phyloP scores from a whole-genome alignment of 1,284 basidiomycete genomes.

The Heterobasidion annosum region DNA sequence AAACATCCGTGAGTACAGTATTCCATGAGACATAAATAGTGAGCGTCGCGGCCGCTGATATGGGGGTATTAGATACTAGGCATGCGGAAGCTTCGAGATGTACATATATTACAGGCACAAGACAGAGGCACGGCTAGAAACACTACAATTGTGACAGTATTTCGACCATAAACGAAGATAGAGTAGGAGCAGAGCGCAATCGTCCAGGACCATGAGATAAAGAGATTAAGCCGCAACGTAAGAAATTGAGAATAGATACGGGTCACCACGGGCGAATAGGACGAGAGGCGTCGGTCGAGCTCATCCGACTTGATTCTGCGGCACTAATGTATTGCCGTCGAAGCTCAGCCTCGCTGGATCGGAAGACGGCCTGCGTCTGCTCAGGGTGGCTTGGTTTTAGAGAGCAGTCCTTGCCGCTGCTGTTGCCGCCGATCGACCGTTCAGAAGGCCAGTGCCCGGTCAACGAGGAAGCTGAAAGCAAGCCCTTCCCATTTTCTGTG shows the following conservation, averaged over 20 bases:
- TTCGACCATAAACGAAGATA: not conserved
- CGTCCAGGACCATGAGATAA: not conserved
- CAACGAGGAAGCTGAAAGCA: too few relatives aligned
- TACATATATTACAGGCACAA: not conserved
- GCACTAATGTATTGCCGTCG: not conserved
- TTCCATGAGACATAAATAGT: too few relatives aligned
- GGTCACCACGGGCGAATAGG: not conserved
- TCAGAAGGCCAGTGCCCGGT: not conserved
- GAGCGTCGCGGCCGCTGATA: too few relatives aligned
- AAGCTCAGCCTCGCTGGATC: not conserved
- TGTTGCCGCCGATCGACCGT: not conserved
- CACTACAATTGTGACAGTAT: not conserved
- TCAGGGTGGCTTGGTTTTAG: too few relatives aligned
- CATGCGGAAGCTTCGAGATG: not conserved
- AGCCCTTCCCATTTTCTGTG: too few relatives aligned
- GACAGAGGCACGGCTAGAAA: not conserved
- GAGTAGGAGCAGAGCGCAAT: not conserved
- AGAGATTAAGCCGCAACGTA: not conserved
- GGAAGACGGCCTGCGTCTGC: too few relatives aligned
- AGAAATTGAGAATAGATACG: not conserved
- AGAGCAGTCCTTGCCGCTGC: not conserved
- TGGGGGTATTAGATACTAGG: too few relatives aligned
- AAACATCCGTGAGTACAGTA: too few relatives aligned
- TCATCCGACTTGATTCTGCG: not conserved
- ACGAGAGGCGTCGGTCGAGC: not conserved